Percentiles rank a stretch among this genome's conserved stretches.
Conservation (phyloP, 2,329 filamentous ascomycete species). For the Sordariomycetes sp. region DNA sequence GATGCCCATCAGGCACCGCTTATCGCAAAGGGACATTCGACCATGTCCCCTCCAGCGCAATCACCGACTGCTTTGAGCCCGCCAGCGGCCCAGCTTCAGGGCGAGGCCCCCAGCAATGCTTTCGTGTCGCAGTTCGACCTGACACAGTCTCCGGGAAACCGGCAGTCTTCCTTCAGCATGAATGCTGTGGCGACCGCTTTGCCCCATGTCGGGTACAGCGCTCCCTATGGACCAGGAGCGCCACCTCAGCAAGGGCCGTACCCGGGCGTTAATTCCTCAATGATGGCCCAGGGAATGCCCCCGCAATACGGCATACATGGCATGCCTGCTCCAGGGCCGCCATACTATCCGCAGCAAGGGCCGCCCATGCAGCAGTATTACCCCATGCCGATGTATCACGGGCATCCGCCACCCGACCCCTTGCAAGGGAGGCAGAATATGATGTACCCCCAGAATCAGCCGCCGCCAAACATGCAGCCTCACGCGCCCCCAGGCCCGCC, state of each 20-base stretch:
- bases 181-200: slow-evolving; percentile 28
- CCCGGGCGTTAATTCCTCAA: slow-evolving; percentile 21
- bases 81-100: slow-evolving; percentile 8
- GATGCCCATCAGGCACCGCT: background rate
- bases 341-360: slow-evolving; percentile 36
- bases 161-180: slow-evolving; percentile 31
- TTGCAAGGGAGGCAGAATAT: slow-evolving; percentile 26
- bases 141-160: slow-evolving; percentile 14
- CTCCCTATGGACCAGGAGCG: slow-evolving; percentile 23
- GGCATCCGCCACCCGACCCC: slow-evolving; percentile 18
- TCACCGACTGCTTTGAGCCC: slow-evolving; percentile 10
- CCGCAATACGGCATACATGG: slow-evolving; percentile 29
- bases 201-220: slow-evolving; percentile 27
- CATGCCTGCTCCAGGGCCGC: slow-evolving; percentile 27
- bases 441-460: slow-evolving; percentile 31
- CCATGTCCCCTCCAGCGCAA: background rate
- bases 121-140: slow-evolving; percentile 32
- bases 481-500: slow-evolving; percentile 17
- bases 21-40: background rate
- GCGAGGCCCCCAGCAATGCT: slow-evolving; percentile 21
- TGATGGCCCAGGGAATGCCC: slow-evolving; percentile 25
- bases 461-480: slow-evolving; percentile 26
- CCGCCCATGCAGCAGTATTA: slow-evolving; percentile 33
- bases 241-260: slow-evolving; percentile 20
- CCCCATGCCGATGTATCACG: slow-evolving; percentile 23